Conservation (phyloP, 1,284 basidiomycete species). For the Irpex sp. region DNA sequence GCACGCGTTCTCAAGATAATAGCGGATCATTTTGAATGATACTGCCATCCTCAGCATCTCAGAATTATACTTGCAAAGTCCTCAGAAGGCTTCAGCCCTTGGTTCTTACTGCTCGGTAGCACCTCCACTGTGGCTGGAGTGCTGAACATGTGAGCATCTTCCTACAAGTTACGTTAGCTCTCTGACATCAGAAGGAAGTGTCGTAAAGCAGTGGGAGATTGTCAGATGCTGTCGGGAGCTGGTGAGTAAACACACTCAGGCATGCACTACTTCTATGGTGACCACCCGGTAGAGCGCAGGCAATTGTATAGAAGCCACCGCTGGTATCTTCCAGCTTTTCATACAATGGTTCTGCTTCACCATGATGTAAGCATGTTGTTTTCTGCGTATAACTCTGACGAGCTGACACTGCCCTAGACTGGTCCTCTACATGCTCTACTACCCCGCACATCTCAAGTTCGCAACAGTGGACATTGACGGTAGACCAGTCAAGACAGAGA, state of each 20-base stretch:
- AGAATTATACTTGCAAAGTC: conserved; percentile 75
- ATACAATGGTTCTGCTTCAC: conserved; percentile 88
- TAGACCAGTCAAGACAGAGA: conserved; percentile 43
- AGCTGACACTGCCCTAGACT: conserved; percentile 47
- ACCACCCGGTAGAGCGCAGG: conserved; percentile 49
- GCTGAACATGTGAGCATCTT: conserved; percentile 68
- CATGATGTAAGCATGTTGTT: conserved; percentile 60
- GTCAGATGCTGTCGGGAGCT: conserved; percentile 79
- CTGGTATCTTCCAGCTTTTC: conserved; percentile 82
- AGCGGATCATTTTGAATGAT: too few species aligned
- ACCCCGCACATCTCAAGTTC: conserved; percentile 81
- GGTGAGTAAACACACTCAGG: conserved; percentile 39
- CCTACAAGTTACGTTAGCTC: not conserved
- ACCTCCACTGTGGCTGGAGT: conserved; percentile 79
- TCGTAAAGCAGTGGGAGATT: conserved; percentile 87
- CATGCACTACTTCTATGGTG: too few species aligned
- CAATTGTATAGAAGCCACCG: conserved; percentile 78
- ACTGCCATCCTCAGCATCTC: conserved; percentile 45
- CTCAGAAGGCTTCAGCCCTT: conserved; percentile 87
- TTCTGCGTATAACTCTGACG: not conserved
- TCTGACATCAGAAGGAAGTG: conserved; percentile 34
- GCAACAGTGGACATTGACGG: conserved; percentile 41
- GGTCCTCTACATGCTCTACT: conserved; percentile 90
- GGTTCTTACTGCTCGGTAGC: conserved; percentile 91
- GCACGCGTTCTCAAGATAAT: not conserved